phyloP scores from a whole-genome alignment of 1,139 yeast genomes.

The Taphrina communis region DNA sequence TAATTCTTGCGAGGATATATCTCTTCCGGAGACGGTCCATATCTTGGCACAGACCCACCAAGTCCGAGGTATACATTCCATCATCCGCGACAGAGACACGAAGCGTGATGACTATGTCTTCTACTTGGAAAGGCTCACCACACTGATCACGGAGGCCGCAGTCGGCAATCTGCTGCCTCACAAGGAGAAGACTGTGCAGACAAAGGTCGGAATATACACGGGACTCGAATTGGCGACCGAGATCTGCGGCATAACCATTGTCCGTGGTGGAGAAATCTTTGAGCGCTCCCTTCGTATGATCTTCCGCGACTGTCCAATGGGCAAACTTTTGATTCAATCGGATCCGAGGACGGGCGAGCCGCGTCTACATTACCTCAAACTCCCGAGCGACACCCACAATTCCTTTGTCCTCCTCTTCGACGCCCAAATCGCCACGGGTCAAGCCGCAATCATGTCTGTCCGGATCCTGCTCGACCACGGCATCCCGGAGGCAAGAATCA shows the following conservation, averaged over 20 bases:
- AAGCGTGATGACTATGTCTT: conserved; percentile 79
- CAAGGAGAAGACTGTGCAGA: conserved; percentile 52
- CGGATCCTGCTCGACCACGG: conserved; percentile 85
- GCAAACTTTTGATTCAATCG: conserved; percentile 84
- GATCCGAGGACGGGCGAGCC: conserved; percentile 93
- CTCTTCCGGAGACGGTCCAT: conserved; percentile 43
- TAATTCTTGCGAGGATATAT: conserved; percentile 13
- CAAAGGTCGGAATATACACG: conserved; percentile 56
- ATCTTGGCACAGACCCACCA: conserved; percentile 69
- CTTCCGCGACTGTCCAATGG: conserved; percentile 76
- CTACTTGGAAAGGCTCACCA: conserved; percentile 76
- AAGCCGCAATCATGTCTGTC: conserved; percentile 92
- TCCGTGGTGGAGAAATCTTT: conserved; percentile 93
- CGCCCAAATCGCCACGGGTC: conserved; percentile 88
- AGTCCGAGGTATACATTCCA: conserved; percentile 71
- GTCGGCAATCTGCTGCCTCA: conserved; percentile 58
- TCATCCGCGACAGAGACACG: conserved; percentile 63
- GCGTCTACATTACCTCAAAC: conserved; percentile 74
- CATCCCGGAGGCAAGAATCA: conserved; percentile 66
- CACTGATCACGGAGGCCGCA: conserved; percentile 65
- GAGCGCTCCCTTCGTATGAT: conserved; percentile 75
- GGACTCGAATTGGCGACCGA: conserved; percentile 56
- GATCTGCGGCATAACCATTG: conserved; percentile 74
- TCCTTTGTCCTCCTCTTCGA: conserved; percentile 69
- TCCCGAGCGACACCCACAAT: conserved; percentile 56